These are phyloP conservation scores for Tolypocladium tundrense DNA, from an alignment of 2,329 filamentous ascomycete species.

Conservation along the genomic window DNA sequence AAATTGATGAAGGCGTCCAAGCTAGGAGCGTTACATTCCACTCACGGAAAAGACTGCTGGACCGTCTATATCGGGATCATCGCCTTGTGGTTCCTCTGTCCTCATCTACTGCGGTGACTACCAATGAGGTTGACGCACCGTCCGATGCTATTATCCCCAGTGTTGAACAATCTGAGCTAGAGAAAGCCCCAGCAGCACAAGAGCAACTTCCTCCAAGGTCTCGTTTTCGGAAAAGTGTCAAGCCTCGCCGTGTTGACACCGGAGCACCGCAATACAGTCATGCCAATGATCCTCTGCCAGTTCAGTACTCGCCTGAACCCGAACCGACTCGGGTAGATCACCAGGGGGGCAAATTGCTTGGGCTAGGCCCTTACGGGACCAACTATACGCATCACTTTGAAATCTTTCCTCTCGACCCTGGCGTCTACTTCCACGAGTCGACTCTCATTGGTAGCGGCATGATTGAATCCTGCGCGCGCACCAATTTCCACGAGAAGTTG, in stretches of 20 bases:
- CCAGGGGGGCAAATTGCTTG: constrained; percentile 27
- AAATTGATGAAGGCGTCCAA: constrained; percentile 30
- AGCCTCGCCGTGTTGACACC: constrained; percentile 35
- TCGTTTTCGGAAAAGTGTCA: constrained; percentile 32
- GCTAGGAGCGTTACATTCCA: constrained; percentile 31
- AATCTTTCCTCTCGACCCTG: constrained; percentile 44
- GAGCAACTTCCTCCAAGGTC: constrained; percentile 1
- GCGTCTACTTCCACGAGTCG: constrained; percentile 48
- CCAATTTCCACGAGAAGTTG: constrained; percentile 16
- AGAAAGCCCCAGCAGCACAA: no score
- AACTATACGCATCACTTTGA: constrained; percentile 54
- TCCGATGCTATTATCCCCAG: neutral
- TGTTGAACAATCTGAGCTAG: neutral
- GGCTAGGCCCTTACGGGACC: constrained; percentile 50
- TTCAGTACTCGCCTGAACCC: constrained; percentile 2
- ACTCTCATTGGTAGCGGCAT: constrained; percentile 48
- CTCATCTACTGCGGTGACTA: neutral
- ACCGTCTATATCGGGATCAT: constrained; percentile 39
- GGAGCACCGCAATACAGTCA: constrained; percentile 41
- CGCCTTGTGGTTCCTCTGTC: neutral
- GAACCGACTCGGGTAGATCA: constrained; percentile 6
- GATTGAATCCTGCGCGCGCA: constrained; percentile 28
- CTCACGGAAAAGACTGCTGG: constrained; percentile 41
- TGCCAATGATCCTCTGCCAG: constrained; percentile 40
- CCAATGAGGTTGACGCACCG: no score